phyloP scores from a whole-genome alignment of 1,139 yeast species.

The Taphrina betulina region DNA sequence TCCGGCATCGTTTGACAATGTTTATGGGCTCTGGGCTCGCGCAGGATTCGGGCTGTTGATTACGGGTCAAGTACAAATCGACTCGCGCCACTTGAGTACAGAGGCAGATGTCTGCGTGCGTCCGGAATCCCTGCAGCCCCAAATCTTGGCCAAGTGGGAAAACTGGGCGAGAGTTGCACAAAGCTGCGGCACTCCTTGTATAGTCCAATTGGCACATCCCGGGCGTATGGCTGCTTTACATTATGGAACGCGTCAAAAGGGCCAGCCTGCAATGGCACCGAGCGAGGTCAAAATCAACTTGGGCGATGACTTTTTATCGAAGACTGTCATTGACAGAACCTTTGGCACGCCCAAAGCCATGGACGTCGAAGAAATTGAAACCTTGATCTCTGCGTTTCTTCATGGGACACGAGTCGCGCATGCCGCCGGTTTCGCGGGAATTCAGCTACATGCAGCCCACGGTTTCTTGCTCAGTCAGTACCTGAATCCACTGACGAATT shows the following conservation, averaged over 20 bases:
- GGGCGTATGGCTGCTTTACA: background rate
- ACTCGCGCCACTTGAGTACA: background rate
- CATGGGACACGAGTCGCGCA: conserved; percentile 52
- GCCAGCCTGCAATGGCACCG: conserved; percentile 3
- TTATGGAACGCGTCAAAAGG: too few species aligned
- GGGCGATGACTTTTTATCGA: too few species aligned
- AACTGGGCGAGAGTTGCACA: background rate
- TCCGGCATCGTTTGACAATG: background rate
- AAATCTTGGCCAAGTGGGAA: background rate
- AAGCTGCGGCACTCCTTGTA: background rate
- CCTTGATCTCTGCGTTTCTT: conserved; percentile 46
- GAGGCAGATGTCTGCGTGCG: background rate
- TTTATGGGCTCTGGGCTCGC: background rate
- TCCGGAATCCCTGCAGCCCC: background rate
- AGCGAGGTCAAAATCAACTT: background rate
- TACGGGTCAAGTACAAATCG: background rate
- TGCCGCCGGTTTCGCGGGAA: conserved; percentile 66
- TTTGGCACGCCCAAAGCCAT: conserved; percentile 1
- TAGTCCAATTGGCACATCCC: conserved; percentile 2
- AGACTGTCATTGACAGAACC: background rate
- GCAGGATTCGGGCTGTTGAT: background rate
- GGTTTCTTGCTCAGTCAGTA: conserved; percentile 68
- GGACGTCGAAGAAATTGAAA: conserved; percentile 25
- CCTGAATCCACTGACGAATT: conserved; percentile 52
- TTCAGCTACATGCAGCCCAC: conserved; percentile 70